Percentiles rank a stretch among this genome's conserved stretches.
Evolutionary conservation across 805 yeast species (phyloP).

Genomic region (Starmerella floricola): DNA sequence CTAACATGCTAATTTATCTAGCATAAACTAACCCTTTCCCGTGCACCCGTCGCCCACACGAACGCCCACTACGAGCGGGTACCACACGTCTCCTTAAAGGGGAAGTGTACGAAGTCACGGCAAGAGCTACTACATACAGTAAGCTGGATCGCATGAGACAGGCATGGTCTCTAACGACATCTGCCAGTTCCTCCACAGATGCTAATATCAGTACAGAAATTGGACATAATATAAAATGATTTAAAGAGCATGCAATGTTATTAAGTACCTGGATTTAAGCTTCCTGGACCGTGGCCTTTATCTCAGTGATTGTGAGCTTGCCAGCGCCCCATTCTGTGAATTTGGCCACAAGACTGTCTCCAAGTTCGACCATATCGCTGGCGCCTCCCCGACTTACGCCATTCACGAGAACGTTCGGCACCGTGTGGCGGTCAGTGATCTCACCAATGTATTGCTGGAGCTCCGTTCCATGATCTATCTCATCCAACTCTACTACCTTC

Average conservation of each 20-base stretch:
- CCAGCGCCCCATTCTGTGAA: slow-evolving; percentile 45
- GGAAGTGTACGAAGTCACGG: too few species aligned
- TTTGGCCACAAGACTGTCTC: slow-evolving; percentile 39
- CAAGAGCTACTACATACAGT: too few species aligned
- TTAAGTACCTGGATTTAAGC: too few species aligned
- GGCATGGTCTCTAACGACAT: too few species aligned
- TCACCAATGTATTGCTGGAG: slow-evolving; percentile 61
- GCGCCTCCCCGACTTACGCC: slow-evolving; percentile 75
- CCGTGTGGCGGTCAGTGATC: slow-evolving; percentile 69
- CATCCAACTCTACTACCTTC: slow-evolving; percentile 67
- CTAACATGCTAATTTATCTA: background rate
- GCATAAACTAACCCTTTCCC: slow-evolving; percentile 2
- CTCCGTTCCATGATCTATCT: slow-evolving; percentile 59
- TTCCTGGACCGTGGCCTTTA: slow-evolving; percentile 5
- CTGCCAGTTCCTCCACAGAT: too few species aligned
- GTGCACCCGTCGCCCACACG: slow-evolving; percentile 2
- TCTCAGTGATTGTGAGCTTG: slow-evolving; percentile 16
- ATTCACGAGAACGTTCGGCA: slow-evolving; percentile 75
- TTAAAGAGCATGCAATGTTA: too few species aligned
- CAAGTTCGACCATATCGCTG: slow-evolving; percentile 62
- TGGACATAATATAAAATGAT: too few species aligned
- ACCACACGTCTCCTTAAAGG: too few species aligned
- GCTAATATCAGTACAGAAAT: too few species aligned
- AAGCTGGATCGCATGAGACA: too few species aligned
- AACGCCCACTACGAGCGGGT: too few species aligned